Evolutionary conservation across 2,329 filamentous ascomycete species (phyloP), one percentile per base, ranked within the genome.

Genomic region (Passalora sequoiae): DNA sequence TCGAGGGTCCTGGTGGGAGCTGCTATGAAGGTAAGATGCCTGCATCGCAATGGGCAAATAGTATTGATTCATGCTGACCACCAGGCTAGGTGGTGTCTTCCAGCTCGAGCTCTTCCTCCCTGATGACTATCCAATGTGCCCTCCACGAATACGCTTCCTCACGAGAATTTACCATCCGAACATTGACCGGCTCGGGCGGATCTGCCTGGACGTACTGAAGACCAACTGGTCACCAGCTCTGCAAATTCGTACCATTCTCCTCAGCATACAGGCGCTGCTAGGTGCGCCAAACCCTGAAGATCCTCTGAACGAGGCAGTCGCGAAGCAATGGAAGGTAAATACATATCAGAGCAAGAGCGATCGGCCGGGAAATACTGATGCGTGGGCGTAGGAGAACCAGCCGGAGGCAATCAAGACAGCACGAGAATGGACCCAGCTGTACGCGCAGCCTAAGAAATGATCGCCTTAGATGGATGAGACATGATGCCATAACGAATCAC

Each of bases 161-260:
- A 98, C 94, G 59, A 96, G 95, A 72, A 97, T 98, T 67, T 98
- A 97, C 70, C 94, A 98, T 67, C 92, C 92, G 40, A 98, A 98
- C 66, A 96, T 98, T 58, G 92, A 98, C 67, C 94, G 94, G 69
- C 80, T 98, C 2, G 92, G 92, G 48, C 85, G 92, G 48, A 98
- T 98, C 69, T 98, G 94, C 65, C 73, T 98, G 38, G 92, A 98
- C 65, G 92, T 98, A 24, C 72, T 98, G 45, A 98, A 98, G 75
- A 95, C 92, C 66, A 98, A 98, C 76, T 98, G 92, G 92, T 97
- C 91, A 16, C 92, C 92, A 4, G 92, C 94, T 10, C 79, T 98
- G 22, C 92, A 98, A 69, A 98, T 98, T 64, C 84, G 92, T 53
- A 98, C 92, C 5, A 98, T 98, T 56, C 80, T 98, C n/a, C 81